A percentile compares a stretch with the other conserved stretches of the same genome.
phyloP scores from a whole-genome alignment of 31 red algal species.

The Odonthalia washingtoniensis region DNA sequence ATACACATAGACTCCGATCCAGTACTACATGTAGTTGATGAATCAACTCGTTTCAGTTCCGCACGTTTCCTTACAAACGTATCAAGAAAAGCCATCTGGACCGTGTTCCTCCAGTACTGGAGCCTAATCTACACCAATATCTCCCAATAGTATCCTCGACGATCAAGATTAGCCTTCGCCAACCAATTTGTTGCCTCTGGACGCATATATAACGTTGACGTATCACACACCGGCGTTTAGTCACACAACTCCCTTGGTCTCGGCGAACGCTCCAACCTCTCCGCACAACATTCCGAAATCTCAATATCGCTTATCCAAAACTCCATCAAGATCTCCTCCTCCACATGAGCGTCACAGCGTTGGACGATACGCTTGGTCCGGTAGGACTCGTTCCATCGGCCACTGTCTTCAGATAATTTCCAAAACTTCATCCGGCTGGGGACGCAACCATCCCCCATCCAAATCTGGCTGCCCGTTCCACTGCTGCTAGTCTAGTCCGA shows the following conservation, averaged over 20 bases:
- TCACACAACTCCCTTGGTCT: slow-evolving; percentile 15
- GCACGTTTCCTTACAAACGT: background rate
- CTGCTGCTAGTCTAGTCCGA: background rate
- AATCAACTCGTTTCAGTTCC: background rate
- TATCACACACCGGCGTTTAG: slow-evolving; percentile 3
- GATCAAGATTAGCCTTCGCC: slow-evolving; percentile 23
- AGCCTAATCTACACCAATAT: too few species aligned
- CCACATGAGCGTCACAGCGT: background rate
- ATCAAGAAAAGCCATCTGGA: slow-evolving; percentile 14
- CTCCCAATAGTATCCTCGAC: too few species aligned
- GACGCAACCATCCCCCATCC: background rate
- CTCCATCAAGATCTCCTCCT: background rate
- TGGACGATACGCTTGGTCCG: background rate
- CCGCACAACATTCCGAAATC: slow-evolving; percentile 30
- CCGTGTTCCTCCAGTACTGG: too few species aligned
- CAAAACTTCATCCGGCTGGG: background rate
- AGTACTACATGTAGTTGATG: background rate
- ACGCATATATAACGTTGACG: background rate
- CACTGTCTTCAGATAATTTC: background rate
- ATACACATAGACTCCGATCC: background rate
- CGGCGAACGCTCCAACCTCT: slow-evolving; percentile 32
- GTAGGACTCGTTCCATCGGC: background rate
- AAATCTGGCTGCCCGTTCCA: background rate
- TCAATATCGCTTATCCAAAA: slow-evolving; percentile 18
- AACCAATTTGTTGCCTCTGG: slow-evolving; percentile 7